phyloP scores from a whole-genome alignment of 805 yeast genomes.

The Lipomyces spencermartinsiae region DNA sequence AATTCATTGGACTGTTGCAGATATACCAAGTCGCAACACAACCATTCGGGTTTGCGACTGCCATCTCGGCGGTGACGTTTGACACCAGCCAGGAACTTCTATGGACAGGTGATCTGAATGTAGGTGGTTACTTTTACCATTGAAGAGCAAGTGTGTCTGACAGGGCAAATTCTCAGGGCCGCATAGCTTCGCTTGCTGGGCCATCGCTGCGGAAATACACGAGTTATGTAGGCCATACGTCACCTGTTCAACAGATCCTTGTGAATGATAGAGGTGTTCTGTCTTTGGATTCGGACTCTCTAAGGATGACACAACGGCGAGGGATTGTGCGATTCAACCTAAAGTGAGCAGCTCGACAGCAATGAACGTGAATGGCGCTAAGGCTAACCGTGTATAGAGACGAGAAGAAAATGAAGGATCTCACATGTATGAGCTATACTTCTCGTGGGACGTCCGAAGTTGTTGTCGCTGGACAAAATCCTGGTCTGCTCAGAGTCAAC shows the following conservation, averaged over 20 bases:
- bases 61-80: slow-evolving; percentile 53
- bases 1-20: slow-evolving; percentile 12
- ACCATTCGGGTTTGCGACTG: slow-evolving; percentile 27
- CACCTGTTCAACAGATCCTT: slow-evolving; percentile 59
- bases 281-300: slow-evolving; percentile 58
- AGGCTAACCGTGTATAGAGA: slow-evolving; percentile 12
- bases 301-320: slow-evolving; percentile 62
- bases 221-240: slow-evolving; percentile 59
- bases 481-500: slow-evolving; percentile 45
- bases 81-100: slow-evolving; percentile 77
- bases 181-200: slow-evolving; percentile 53
- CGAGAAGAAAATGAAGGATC: slow-evolving; percentile 30
- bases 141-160: neutral
- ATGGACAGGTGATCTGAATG: slow-evolving; percentile 79
- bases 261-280: slow-evolving; percentile 64
- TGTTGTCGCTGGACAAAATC: slow-evolving; percentile 45
- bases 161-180: slow-evolving; percentile 44
- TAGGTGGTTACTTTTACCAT: slow-evolving; percentile 48
- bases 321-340: slow-evolving; percentile 55
- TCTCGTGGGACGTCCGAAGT: slow-evolving; percentile 45
- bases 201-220: slow-evolving; percentile 62
- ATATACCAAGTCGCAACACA: slow-evolving; percentile 24
- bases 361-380: neutral
- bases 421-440: slow-evolving; percentile 42
- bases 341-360: slow-evolving; percentile 11